Percentiles rank a stretch among this genome's conserved stretches.
These are phyloP conservation scores for Cyclocybe cylindracea DNA, from an alignment of 768 basidiomycete genomes.

Conservation along the genomic window DNA sequence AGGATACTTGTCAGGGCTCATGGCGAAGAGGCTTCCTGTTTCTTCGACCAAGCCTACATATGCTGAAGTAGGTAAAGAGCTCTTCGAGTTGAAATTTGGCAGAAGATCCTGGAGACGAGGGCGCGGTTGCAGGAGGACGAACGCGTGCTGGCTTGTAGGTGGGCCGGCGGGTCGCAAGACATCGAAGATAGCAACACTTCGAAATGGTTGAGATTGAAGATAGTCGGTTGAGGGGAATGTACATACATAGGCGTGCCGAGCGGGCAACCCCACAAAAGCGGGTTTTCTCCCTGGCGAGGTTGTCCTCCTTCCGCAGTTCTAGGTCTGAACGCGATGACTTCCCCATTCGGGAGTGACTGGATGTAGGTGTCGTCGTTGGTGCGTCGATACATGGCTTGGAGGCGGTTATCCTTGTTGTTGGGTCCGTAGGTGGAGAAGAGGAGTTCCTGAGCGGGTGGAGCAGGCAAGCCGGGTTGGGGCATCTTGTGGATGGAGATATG, in stretches of 20 bases:
- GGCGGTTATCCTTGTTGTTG: conserved; percentile 77
- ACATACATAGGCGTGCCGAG: conserved; percentile 73
- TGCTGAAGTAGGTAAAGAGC: conserved; percentile 52
- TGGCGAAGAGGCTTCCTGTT: conserved; percentile 77
- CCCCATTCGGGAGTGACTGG: conserved; percentile 78
- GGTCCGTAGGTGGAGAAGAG: conserved; percentile 93
- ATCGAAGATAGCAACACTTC: conserved; percentile 83
- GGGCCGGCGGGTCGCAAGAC: conserved; percentile 47
- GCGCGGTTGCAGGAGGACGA: conserved; percentile 87
- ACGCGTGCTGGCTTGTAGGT: conserved; percentile 43
- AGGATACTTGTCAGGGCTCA: conserved; percentile 82
- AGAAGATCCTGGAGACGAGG: conserved; percentile 75
- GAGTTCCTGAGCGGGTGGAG: conserved; percentile 70
- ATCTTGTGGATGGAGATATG: conserved; percentile 81
- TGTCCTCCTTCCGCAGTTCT: conserved; percentile 15
- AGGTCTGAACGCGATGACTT: conserved; percentile 70
- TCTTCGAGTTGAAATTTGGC: conserved; percentile 48
- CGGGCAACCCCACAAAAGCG: conserved; percentile 54
- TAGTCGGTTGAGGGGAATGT: neutral
- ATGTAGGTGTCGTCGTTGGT: conserved; percentile 82
- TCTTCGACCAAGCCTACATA: conserved; percentile 81
- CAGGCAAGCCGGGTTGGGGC: conserved; percentile 29
- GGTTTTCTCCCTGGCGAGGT: conserved; percentile 20
- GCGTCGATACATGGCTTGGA: conserved; percentile 73
- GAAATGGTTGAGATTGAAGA: neutral